Evolutionary conservation across 192 early-diverging fungal genomes (phyloP), one percentile per base, ranked within the genome.

Genomic region (Pilobolus umbonatus): DNA sequence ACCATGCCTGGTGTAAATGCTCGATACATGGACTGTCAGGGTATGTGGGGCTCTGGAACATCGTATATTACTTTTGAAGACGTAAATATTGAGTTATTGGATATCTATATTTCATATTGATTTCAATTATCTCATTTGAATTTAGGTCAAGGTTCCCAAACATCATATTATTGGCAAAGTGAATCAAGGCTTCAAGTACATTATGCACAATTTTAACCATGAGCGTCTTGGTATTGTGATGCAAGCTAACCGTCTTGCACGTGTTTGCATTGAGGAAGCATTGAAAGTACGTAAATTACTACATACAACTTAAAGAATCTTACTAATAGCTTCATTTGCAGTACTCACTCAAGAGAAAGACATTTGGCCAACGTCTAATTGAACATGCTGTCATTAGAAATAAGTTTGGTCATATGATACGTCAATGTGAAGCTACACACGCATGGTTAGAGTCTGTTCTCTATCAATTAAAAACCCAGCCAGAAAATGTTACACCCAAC

Each of bases 121-220:
- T n/a, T n/a, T n/a, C n/a, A n/a, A n/a, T n/a, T n/a, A n/a, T n/a
- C n/a, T n/a, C n/a, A n/a, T n/a, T n/a, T n/a, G n/a, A n/a, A n/a
- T n/a, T n/a, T n/a, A n/a, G n/a, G n/a, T n/a, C n/a, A n/a, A n/a
- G n/a, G n/a, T n/a, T n/a, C n/a, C n/a, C n/a, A n/a, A n/a, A n/a
- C n/a, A n/a, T n/a, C n/a, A n/a, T n/a, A n/a, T n/a, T n/a, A n/a
- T n/a, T n/a, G n/a, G n/a, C 24, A 63, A 77, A 19, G 71, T 80
- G 38, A 84, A 86, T 26, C 69, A 89, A 60, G 95, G 95, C 7
- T 98, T 96, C 82, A 91, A 90, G 73, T 89, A 93, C 68, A 88
- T 91, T 38, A 98, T 98, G 95, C 85, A 89, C 36, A 91, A 91
- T 11, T 98, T 95, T 67, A 90, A 98, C 61, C 88, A 85, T 58